These are phyloP conservation scores for Mucor mucedo DNA, from an alignment of 371 early-diverging fungal species.

Conservation along the genomic window DNA sequence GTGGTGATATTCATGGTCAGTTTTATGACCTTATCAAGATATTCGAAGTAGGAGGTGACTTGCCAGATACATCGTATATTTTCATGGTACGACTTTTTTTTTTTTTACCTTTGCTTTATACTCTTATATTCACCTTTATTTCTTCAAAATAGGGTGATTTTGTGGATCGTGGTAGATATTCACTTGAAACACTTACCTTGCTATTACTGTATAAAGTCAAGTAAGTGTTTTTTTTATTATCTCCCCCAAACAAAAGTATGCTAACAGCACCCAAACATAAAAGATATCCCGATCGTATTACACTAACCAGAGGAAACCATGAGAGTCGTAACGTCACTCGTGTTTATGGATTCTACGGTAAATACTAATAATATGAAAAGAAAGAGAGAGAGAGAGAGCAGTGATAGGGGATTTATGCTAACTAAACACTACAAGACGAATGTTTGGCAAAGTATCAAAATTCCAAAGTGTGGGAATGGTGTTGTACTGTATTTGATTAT, in stretches of 20 bases:
- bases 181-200: slow-evolving; percentile 96
- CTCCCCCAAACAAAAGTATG: background rate
- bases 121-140: background rate
- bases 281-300: slow-evolving; percentile 95
- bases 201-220: slow-evolving; percentile 94
- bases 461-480: slow-evolving; percentile 98
- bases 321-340: slow-evolving; percentile 98
- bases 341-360: slow-evolving; percentile 99
- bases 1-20: slow-evolving; percentile 99
- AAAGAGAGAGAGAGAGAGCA: too few relatives aligned
- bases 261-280: background rate
- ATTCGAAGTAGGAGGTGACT: slow-evolving; percentile 97
- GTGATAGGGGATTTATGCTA: background rate
- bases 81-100: slow-evolving; percentile 78
- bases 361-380: background rate
- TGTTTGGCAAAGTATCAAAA: slow-evolving; percentile 97
- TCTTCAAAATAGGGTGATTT: slow-evolving; percentile 85
- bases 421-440: slow-evolving; percentile 35
- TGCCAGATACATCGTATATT: slow-evolving; percentile 96
- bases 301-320: slow-evolving; percentile 98
- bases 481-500: slow-evolving; percentile 99
- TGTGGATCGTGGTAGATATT: slow-evolving; percentile 99
- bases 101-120: too few relatives aligned
- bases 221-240: slow-evolving; percentile 31
- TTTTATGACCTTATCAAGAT: slow-evolving; percentile 98